Evolutionary conservation across 2,329 filamentous ascomycete genomes (phyloP).

Genomic region (Fusarium temperatum): DNA sequence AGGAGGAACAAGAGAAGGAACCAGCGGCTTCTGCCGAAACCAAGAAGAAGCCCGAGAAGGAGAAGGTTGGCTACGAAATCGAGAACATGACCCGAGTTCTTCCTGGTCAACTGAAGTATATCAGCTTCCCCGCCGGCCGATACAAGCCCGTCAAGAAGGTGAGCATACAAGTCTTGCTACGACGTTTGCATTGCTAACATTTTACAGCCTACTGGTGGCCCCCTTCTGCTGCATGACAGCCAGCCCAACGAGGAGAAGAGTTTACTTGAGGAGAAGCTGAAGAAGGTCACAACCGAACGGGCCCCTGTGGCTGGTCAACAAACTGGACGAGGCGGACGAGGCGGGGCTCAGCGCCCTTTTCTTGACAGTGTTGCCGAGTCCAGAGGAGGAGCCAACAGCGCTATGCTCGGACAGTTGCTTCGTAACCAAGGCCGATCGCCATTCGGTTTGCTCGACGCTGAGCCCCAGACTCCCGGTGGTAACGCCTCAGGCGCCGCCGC

Average conservation of each 20-base stretch:
- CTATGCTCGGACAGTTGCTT: slow-evolving; percentile 55
- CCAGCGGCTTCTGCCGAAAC: slow-evolving; percentile 60
- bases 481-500: slow-evolving; percentile 70
- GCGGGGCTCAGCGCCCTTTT: slow-evolving; percentile 47
- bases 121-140: slow-evolving; percentile 88
- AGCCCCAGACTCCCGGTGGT: slow-evolving; percentile 43
- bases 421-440: slow-evolving; percentile 50
- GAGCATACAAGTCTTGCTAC: slow-evolving; percentile 40
- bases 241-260: slow-evolving; percentile 80
- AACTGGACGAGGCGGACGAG: slow-evolving; percentile 44
- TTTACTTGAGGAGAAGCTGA: slow-evolving; percentile 90
- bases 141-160: slow-evolving; percentile 94
- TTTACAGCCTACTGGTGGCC: slow-evolving; percentile 85
- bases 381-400: slow-evolving; percentile 43
- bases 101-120: slow-evolving; percentile 91
- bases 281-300: slow-evolving; percentile 75
- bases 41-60: slow-evolving; percentile 94
- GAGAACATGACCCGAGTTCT: slow-evolving; percentile 97
- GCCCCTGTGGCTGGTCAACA: slow-evolving; percentile 64
- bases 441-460: slow-evolving; percentile 41
- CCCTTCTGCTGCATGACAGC: slow-evolving; percentile 89
- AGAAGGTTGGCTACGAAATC: slow-evolving; percentile 95
- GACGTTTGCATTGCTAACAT: slow-evolving; percentile 34
- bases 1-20: slow-evolving; percentile 70
- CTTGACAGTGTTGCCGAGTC: slow-evolving; percentile 50